Percentiles rank a stretch among this genome's conserved stretches.
These are phyloP conservation scores for Vitis amurensis DNA, from an alignment of 164 flowering plant genomes.

Conservation along the genomic window DNA sequence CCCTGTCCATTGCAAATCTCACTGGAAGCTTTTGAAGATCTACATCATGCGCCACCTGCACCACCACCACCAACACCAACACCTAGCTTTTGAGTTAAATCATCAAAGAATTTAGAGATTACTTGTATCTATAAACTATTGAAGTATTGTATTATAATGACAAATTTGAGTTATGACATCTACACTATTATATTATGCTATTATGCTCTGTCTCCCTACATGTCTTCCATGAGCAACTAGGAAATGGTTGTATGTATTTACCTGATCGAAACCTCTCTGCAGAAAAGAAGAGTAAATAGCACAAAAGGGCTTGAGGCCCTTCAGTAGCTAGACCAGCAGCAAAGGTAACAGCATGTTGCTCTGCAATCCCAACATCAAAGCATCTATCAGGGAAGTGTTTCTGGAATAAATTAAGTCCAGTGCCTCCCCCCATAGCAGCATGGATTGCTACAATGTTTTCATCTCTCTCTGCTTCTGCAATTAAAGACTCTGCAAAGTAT, in stretches of 20 bases:
- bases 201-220: too few species aligned
- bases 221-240: too few species aligned
- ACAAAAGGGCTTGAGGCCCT: slow-evolving; percentile 57
- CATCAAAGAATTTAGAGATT: too few species aligned
- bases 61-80: background rate
- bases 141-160: too few species aligned
- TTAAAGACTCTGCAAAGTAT: slow-evolving; percentile 47
- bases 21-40: slow-evolving; percentile 61
- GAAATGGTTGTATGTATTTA: slow-evolving; percentile 2
- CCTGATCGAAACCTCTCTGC: slow-evolving; percentile 61
- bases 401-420: slow-evolving; percentile 48
- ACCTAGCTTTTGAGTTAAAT: too few species aligned
- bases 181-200: too few species aligned
- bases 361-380: slow-evolving; percentile 62
- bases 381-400: slow-evolving; percentile 45
- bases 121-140: too few species aligned
- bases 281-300: slow-evolving; percentile 55
- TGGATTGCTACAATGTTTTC: slow-evolving; percentile 43
- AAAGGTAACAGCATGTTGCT: slow-evolving; percentile 64
- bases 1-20: slow-evolving; percentile 52
- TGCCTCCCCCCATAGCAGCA: slow-evolving; percentile 64
- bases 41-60: slow-evolving; percentile 57
- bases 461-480: slow-evolving; percentile 50
- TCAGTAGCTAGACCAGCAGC: slow-evolving; percentile 60
- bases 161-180: too few species aligned